Evolutionary conservation across 495 filamentous ascomycete species (phyloP).

Genomic region (Penicillium antarcticum): DNA sequence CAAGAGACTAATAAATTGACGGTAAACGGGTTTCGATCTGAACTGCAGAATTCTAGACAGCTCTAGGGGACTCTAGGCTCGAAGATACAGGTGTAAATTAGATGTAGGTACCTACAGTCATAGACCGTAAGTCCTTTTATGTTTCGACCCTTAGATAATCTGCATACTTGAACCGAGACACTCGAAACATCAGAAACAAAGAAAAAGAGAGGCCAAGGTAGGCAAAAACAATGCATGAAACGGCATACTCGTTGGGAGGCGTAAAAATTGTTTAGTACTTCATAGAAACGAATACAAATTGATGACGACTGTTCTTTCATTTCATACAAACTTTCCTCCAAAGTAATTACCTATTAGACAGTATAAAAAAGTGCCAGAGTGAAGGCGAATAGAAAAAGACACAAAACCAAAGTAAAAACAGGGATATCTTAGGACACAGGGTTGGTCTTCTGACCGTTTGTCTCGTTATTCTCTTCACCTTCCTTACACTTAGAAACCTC

Average conservation of each 20-base stretch:
- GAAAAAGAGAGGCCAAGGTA: no score
- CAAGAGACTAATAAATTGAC: not conserved
- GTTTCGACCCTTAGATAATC: no score
- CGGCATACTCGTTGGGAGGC: no score
- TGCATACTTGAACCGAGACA: no score
- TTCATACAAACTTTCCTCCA: not conserved
- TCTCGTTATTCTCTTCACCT: not conserved
- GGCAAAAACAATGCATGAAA: no score
- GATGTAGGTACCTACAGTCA: not conserved
- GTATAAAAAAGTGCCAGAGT: not conserved
- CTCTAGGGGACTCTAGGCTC: conserved; percentile 4
- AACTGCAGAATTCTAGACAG: conserved; percentile 13
- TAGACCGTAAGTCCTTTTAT: no score
- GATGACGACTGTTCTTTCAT: not conserved
- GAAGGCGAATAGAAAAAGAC: not conserved
- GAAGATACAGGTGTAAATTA: not conserved
- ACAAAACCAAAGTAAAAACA: not conserved
- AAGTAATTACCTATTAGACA: conserved; percentile 1
- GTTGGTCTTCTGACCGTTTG: not conserved
- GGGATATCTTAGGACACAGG: not conserved
- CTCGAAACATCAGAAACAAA: no score
- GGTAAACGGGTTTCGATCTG: conserved; percentile 4
- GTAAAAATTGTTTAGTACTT: no score
- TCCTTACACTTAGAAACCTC: conserved; percentile 23
- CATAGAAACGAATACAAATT: no score